These are phyloP conservation scores for Diaporthe helianthi DNA, from an alignment of 2,329 filamentous ascomycete species.

Conservation along the genomic window DNA sequence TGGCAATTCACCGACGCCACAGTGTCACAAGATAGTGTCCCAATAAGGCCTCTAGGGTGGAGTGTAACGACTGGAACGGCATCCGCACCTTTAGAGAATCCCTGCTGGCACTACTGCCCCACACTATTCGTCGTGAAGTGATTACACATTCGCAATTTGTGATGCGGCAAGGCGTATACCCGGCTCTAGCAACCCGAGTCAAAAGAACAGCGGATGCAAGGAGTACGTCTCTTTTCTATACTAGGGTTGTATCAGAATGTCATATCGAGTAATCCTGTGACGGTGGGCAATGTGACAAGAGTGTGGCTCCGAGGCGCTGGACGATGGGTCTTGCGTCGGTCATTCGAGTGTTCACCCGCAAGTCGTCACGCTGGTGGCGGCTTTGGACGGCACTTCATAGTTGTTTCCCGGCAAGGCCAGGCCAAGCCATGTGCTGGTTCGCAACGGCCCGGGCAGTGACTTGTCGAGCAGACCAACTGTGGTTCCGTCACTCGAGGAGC, in stretches of 20 bases:
- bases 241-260: neutral
- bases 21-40: neutral
- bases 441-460: conserved; percentile 19
- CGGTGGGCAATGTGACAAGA: conserved; percentile 3
- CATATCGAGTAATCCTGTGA: conserved; percentile 10
- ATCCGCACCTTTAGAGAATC: conserved; percentile 18
- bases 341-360: neutral
- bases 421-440: conserved; percentile 1
- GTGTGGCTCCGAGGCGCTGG: neutral
- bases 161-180: neutral
- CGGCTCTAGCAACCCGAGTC: neutral
- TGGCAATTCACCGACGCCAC: neutral
- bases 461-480: conserved; percentile 16
- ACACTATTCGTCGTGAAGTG: conserved; percentile 3
- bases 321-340: neutral
- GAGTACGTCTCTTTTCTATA: neutral
- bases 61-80: conserved; percentile 13
- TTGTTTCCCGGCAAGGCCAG: neutral
- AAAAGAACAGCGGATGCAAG: neutral
- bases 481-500: conserved; percentile 25
- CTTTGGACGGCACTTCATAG: conserved; percentile 6
- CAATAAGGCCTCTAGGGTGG: neutral
- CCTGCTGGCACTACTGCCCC: conserved; percentile 19
- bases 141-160: conserved; percentile 10
- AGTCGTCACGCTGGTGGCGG: conserved; percentile 5